Evolutionary conservation across 2,329 filamentous ascomycete genomes (phyloP).

Genomic region (Catunica adiposa): DNA sequence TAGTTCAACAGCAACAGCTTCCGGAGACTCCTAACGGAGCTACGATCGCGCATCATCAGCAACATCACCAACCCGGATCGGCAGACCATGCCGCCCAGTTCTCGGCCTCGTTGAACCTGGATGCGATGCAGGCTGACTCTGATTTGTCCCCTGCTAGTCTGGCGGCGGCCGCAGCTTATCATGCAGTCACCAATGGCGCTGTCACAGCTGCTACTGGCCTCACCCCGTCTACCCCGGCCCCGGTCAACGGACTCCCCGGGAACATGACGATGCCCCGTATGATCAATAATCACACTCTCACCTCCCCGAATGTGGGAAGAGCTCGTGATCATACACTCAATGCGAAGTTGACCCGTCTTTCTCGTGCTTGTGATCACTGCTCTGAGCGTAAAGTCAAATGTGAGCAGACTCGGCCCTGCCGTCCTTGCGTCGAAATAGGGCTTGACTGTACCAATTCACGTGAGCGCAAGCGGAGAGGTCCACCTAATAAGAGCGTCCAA

Average conservation of each 20-base stretch:
- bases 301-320: neutral
- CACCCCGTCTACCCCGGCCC: neutral
- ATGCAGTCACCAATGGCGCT: slow-evolving; percentile 5
- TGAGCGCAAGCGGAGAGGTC: slow-evolving; percentile 40
- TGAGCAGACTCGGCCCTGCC: slow-evolving; percentile 38
- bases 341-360: slow-evolving; percentile 37
- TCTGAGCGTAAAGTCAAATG: slow-evolving; percentile 47
- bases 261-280: slow-evolving; percentile 7
- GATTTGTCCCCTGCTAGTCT: slow-evolving; percentile 9
- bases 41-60: neutral
- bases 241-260: slow-evolving; percentile 1
- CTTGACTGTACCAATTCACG: slow-evolving; percentile 42
- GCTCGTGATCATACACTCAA: slow-evolving; percentile 28
- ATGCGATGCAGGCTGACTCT: slow-evolving; percentile 3
- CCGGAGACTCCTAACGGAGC: slow-evolving; percentile 4
- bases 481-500: slow-evolving; percentile 32
- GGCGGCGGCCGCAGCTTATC: slow-evolving; percentile 10
- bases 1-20: slow-evolving; percentile 16
- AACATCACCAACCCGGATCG: neutral
- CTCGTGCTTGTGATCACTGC: slow-evolving; percentile 45
- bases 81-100: slow-evolving; percentile 13
- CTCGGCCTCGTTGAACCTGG: slow-evolving; percentile 6
- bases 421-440: slow-evolving; percentile 38
- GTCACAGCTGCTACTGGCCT: neutral
- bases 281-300: neutral